phyloP scores from a whole-genome alignment of 495 filamentous ascomycete species.

The Wilcoxina mikolae region DNA sequence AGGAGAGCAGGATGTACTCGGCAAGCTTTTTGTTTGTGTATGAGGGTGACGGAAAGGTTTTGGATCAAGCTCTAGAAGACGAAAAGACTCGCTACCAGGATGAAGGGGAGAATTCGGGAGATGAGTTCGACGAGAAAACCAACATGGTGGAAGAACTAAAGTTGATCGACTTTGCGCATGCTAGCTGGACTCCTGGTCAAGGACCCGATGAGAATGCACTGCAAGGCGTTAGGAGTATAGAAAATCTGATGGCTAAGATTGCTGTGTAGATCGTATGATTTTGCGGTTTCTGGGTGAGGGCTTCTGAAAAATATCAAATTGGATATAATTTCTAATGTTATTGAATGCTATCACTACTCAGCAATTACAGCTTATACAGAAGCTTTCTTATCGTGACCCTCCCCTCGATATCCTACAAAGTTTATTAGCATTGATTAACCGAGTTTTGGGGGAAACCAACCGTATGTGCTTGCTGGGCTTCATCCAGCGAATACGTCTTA shows the following conservation, averaged over 20 bases:
- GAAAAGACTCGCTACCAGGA: constrained; percentile 34
- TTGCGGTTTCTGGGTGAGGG: background rate
- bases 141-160: constrained; percentile 69
- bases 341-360: background rate
- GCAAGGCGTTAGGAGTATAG: constrained; percentile 56
- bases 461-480: constrained; percentile 57
- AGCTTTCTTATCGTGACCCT: constrained; percentile 76
- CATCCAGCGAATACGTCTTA: constrained; percentile 64
- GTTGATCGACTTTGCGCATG: constrained; percentile 95
- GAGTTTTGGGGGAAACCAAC: constrained; percentile 28
- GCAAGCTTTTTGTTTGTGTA: constrained; percentile 81
- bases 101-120: constrained; percentile 47
- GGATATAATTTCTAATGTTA: background rate
- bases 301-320: background rate
- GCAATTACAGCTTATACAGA: constrained; percentile 33
- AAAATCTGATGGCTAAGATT: constrained; percentile 54
- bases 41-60: constrained; percentile 64
- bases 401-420: constrained; percentile 54
- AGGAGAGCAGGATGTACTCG: constrained; percentile 90
- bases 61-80: constrained; percentile 51
- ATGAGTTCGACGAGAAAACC: constrained; percentile 48
- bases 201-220: constrained; percentile 81
- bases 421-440: constrained; percentile 4
- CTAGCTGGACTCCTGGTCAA: constrained; percentile 65
- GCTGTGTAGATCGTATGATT: constrained; percentile 9